Percentiles rank a stretch among this genome's conserved stretches.
Evolutionary conservation across 805 yeast species (phyloP).

Genomic region (Yarrowia yakushimensis): DNA sequence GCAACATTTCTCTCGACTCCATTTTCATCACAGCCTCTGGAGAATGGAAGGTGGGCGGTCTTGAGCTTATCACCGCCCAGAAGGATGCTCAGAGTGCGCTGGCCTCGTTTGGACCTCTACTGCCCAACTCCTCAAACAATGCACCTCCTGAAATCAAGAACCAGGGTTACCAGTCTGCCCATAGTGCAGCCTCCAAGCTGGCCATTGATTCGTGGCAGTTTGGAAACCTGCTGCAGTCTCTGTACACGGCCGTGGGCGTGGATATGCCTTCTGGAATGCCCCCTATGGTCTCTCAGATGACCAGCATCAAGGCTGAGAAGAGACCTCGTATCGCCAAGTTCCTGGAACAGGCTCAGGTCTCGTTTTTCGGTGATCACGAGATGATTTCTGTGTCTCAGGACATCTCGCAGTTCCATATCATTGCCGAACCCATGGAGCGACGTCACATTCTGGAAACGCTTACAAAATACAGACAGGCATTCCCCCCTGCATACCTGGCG

Average conservation of each 20-base stretch:
- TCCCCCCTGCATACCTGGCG: slow-evolving; percentile 55
- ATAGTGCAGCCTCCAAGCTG: slow-evolving; percentile 31
- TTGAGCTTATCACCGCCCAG: slow-evolving; percentile 59
- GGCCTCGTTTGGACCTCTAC: neutral
- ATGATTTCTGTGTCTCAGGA: slow-evolving; percentile 16
- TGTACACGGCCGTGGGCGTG: neutral
- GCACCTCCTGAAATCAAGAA: slow-evolving; percentile 54
- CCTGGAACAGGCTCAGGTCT: slow-evolving; percentile 5
- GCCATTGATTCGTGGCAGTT: slow-evolving; percentile 60
- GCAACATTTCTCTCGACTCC: slow-evolving; percentile 53
- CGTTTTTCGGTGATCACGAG: slow-evolving; percentile 13
- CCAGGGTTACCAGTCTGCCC: slow-evolving; percentile 45
- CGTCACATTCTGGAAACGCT: neutral
- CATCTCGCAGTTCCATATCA: slow-evolving; percentile 8
- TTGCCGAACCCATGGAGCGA: slow-evolving; percentile 9
- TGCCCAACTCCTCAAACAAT: slow-evolving; percentile 26
- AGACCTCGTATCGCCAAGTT: slow-evolving; percentile 7
- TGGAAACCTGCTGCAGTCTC: slow-evolving; percentile 45
- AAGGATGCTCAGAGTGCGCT: slow-evolving; percentile 40
- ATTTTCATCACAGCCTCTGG: slow-evolving; percentile 67
- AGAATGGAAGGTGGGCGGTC: slow-evolving; percentile 81
- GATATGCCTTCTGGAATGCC: slow-evolving; percentile 19
- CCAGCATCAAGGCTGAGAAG: neutral
- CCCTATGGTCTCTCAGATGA: slow-evolving; percentile 7
- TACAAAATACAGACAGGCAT: slow-evolving; percentile 29